A percentile compares a stretch with the other conserved stretches of the same genome.
Evolutionary conservation across 2,329 filamentous ascomycete genomes (phyloP).

Genomic region (Ophiosphaerella herpotricha): DNA sequence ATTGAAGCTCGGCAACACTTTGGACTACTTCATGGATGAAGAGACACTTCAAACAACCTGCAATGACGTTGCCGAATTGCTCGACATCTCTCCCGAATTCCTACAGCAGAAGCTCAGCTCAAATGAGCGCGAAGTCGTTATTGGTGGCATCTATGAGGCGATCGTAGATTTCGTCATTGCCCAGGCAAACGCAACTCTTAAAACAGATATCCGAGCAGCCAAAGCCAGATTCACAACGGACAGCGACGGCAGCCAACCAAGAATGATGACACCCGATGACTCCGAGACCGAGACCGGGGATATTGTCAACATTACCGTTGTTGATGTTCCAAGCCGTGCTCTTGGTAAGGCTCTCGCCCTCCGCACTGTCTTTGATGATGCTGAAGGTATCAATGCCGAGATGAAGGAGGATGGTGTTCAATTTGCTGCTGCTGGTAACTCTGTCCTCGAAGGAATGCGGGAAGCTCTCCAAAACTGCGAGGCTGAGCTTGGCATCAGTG

Average conservation of each 20-base stretch:
- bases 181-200: slow-evolving; percentile 86
- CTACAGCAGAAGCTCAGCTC: slow-evolving; percentile 79
- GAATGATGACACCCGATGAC: slow-evolving; percentile 63
- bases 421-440: slow-evolving; percentile 73
- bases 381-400: slow-evolving; percentile 89
- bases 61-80: slow-evolving; percentile 83
- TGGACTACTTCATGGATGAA: slow-evolving; percentile 82
- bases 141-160: slow-evolving; percentile 88
- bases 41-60: slow-evolving; percentile 85
- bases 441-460: slow-evolving; percentile 85
- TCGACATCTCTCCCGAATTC: slow-evolving; percentile 85
- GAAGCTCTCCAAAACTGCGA: slow-evolving; percentile 77
- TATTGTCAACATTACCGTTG: slow-evolving; percentile 84
- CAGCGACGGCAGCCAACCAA: slow-evolving; percentile 57
- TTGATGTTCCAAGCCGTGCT: slow-evolving; percentile 80
- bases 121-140: slow-evolving; percentile 79
- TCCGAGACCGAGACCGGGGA: slow-evolving; percentile 77
- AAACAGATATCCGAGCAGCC: slow-evolving; percentile 70
- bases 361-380: slow-evolving; percentile 90
- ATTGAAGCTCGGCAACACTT: slow-evolving; percentile 87
- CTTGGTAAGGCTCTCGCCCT: slow-evolving; percentile 88
- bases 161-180: slow-evolving; percentile 92
- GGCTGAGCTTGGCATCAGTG: slow-evolving; percentile 76
- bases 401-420: slow-evolving; percentile 95
- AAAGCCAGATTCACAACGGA: slow-evolving; percentile 71